A percentile compares a stretch with the other conserved stretches of the same genome.
Evolutionary conservation across 176 grass and related monocot species (phyloP).

Genomic region (Saccharum spontaneum): DNA sequence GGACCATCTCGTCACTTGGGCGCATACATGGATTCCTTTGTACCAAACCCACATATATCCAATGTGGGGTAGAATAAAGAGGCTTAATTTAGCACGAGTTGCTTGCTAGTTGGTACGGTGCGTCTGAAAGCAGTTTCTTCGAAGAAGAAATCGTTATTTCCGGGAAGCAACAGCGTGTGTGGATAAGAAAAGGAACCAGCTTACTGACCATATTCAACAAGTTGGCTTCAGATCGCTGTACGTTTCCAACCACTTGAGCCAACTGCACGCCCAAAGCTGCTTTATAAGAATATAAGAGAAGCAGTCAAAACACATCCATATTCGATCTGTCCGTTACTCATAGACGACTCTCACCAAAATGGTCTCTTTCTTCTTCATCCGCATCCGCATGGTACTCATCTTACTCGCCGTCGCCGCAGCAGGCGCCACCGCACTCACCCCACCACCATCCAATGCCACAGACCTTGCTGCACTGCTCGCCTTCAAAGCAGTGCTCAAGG

Average conservation of each 20-base stretch:
- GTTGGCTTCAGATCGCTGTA: neutral
- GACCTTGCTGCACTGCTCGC: constrained; percentile 40
- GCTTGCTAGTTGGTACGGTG: neutral
- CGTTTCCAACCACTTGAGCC: neutral
- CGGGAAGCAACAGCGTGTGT: neutral
- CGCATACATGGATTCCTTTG: neutral
- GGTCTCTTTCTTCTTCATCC: neutral
- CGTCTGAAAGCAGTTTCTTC: neutral
- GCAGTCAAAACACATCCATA: neutral
- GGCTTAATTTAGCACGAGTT: neutral
- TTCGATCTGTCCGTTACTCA: neutral
- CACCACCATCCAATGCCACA: neutral
- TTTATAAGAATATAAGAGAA: neutral
- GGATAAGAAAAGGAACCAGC: neutral
- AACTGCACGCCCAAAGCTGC: neutral
- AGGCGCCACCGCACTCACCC: neutral
- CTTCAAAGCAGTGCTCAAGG: constrained; percentile 42
- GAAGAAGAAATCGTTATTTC: neutral
- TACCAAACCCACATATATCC: neutral
- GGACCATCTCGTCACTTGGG: too few species aligned
- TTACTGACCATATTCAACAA: neutral
- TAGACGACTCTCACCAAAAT: neutral
- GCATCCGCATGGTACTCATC: constrained; percentile 8
- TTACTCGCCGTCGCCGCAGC: neutral
- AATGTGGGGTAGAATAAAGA: neutral